These are phyloP conservation scores for Ascochyta viciae-villosae DNA, from an alignment of 2,329 filamentous ascomycete species.

Conservation along the genomic window DNA sequence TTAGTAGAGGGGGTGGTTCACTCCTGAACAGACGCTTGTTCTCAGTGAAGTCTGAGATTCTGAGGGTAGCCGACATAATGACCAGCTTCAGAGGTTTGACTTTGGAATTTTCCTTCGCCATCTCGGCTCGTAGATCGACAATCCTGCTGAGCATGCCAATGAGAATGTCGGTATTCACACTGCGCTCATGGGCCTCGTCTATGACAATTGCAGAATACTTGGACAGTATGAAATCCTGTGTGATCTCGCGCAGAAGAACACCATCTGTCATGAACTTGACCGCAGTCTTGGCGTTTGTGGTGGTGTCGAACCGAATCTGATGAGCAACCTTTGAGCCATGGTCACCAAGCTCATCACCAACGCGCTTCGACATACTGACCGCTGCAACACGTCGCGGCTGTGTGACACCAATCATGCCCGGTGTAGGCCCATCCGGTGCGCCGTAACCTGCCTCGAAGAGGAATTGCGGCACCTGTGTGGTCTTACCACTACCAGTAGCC, in stretches of 20 bases:
- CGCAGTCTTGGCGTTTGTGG: constrained; percentile 77
- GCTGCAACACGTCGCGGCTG: constrained; percentile 94
- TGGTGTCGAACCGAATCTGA: constrained; percentile 91
- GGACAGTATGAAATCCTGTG: constrained; percentile 82
- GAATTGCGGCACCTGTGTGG: constrained; percentile 96
- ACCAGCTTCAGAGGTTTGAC: constrained; percentile 84
- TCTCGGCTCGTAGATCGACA: constrained; percentile 78
- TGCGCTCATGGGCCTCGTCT: constrained; percentile 96
- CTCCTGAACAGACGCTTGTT: constrained; percentile 80
- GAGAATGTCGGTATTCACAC: constrained; percentile 97
- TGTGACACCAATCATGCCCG: constrained; percentile 93
- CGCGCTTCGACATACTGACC: constrained; percentile 94
- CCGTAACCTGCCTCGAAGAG: constrained; percentile 94
- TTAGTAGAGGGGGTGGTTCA: constrained; percentile 78
- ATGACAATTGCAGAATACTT: constrained; percentile 96
- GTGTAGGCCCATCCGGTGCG: constrained; percentile 75
- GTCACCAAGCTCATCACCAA: constrained; percentile 82
- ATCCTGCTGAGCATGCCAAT: constrained; percentile 96
- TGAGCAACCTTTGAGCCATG: constrained; percentile 83
- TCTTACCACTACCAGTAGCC: constrained; percentile 96
- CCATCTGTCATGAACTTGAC: constrained; percentile 99
- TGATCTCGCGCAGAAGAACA: constrained; percentile 89
- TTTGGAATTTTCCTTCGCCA: constrained; percentile 74
- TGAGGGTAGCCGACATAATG: constrained; percentile 96
- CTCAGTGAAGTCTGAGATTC: constrained; percentile 87